Evolutionary conservation across 805 yeast genomes (phyloP).

Genomic region (Yarrowia deformans): DNA sequence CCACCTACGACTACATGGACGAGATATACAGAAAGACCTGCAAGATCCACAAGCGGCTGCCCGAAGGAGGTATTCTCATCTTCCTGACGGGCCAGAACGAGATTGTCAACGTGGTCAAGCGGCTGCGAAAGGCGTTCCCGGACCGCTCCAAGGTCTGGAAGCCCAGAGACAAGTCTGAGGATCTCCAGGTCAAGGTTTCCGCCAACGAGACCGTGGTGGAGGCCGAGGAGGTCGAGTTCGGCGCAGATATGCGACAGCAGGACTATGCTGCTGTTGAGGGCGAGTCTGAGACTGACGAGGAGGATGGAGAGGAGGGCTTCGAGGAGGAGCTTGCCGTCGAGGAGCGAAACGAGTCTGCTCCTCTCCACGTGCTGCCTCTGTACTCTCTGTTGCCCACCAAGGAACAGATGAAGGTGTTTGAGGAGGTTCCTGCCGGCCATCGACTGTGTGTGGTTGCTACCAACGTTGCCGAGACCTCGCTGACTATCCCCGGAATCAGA

Average conservation of each 20-base stretch:
- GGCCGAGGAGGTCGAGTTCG: constrained; percentile 82
- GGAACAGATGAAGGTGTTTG: constrained; percentile 93
- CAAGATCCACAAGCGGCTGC: constrained; percentile 84
- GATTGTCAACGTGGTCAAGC: constrained; percentile 76
- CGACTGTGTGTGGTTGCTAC: constrained; percentile 94
- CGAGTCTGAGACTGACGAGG: constrained; percentile 54
- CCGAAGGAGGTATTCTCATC: constrained; percentile 91
- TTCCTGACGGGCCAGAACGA: constrained; percentile 96
- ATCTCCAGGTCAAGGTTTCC: constrained; percentile 58
- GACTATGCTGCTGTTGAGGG: constrained; percentile 51
- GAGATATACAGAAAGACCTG: constrained; percentile 86
- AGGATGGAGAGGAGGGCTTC: constrained; percentile 64
- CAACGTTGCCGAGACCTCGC: constrained; percentile 96
- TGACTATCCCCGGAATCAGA: constrained; percentile 93
- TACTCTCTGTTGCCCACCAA: constrained; percentile 92
- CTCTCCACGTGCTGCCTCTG: constrained; percentile 87
- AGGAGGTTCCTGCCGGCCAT: constrained; percentile 82
- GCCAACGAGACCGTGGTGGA: constrained; percentile 74
- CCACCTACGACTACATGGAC: constrained; percentile 78
- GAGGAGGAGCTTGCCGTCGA: constrained; percentile 58
- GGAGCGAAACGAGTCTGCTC: constrained; percentile 79
- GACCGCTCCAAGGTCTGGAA: constrained; percentile 49
- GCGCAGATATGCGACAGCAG: constrained; percentile 50
- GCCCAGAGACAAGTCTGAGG: constrained; percentile 41
- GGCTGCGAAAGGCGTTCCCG: constrained; percentile 73